phyloP scores from a whole-genome alignment of 805 yeast species.

The Middelhovenomyces tepae region DNA sequence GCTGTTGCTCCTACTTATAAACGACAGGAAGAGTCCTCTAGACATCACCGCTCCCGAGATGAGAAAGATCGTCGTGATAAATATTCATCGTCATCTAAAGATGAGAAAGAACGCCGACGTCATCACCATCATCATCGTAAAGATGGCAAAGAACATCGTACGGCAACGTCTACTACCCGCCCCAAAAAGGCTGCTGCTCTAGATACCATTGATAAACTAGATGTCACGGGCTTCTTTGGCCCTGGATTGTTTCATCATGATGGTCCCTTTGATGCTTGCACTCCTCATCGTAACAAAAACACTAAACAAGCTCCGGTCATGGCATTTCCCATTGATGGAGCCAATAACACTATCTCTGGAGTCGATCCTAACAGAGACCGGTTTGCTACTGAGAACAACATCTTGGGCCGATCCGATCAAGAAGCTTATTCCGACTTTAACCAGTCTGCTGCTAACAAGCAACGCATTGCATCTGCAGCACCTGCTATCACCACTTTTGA shows the following conservation, averaged over 20 bases:
- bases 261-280: slow-evolving; percentile 98
- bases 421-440: slow-evolving; percentile 35
- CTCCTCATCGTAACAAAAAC: slow-evolving; percentile 84
- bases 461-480: slow-evolving; percentile 7
- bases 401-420: slow-evolving; percentile 61
- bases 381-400: slow-evolving; percentile 49
- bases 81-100: too few relatives aligned
- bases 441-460: slow-evolving; percentile 12
- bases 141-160: too few relatives aligned
- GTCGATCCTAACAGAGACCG: slow-evolving; percentile 36
- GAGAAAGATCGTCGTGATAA: too few relatives aligned
- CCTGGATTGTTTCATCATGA: slow-evolving; percentile 94
- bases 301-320: slow-evolving; percentile 72
- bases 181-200: slow-evolving; percentile 51
- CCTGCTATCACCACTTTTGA: slow-evolving; percentile 41
- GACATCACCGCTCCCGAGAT: too few relatives aligned
- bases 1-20: too few relatives aligned
- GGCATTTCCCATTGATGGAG: slow-evolving; percentile 95
- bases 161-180: too few relatives aligned
- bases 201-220: slow-evolving; percentile 90
- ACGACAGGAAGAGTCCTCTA: too few relatives aligned
- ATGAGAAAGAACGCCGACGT: too few relatives aligned
- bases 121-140: too few relatives aligned
- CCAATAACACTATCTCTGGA: slow-evolving; percentile 77
- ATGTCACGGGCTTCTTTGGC: slow-evolving; percentile 91